Base-by-base conservation (phyloP, 805 yeast species). In the Saccharomycopsis fodiens region DNA sequence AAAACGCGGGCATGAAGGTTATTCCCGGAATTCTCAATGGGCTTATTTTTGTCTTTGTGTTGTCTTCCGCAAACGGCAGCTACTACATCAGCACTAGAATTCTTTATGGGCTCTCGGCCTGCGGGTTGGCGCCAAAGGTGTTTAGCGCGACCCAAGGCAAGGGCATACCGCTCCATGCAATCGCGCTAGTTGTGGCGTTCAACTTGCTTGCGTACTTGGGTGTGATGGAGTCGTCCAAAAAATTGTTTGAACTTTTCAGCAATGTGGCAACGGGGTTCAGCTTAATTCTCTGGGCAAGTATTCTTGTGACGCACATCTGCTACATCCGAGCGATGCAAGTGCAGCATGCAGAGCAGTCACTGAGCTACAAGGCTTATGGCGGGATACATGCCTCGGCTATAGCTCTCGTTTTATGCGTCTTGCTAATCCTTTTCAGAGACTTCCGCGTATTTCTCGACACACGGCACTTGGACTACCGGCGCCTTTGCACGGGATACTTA, bases 21-120 rank as follows among this genome's bases (percentile, higher is more conserved):
- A 62, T 72, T 44, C 68, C 73, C 49, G 70, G 68, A 47, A 66
- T 73, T 52, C 63, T 73, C 46, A 73, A 73, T 52, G 78, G 73
- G 8, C 66, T 63, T 41, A 67, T 73, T 44, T 62, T 72, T 55
- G 67, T 74, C 1, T 68, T 75, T 36, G 76, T 75, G 21, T 49
- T 53, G 35, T 59, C 63, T 16, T 45, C 53, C 7, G 74, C 74
- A 42, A 67, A 73, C 10, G 72, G 67, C 55, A 64, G 69, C 54
- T 68, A 68, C 47, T 73, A 72, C 52, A 65, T 69, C 47, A 67
- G 73, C 16, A 67, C 69, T 51, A 58, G 74, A 55, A 58, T 57
- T 40, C 57, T 68, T 37, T 70, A 69, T 51, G 70, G 72, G 15
- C 61, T 70, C 45, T 60, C 73, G 1, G 64, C 67, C 39, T 69